A percentile compares a stretch with the other conserved stretches of the same genome.
Evolutionary conservation across 768 basidiomycete genomes (phyloP).

Genomic region (Rhizopogon sp.): DNA sequence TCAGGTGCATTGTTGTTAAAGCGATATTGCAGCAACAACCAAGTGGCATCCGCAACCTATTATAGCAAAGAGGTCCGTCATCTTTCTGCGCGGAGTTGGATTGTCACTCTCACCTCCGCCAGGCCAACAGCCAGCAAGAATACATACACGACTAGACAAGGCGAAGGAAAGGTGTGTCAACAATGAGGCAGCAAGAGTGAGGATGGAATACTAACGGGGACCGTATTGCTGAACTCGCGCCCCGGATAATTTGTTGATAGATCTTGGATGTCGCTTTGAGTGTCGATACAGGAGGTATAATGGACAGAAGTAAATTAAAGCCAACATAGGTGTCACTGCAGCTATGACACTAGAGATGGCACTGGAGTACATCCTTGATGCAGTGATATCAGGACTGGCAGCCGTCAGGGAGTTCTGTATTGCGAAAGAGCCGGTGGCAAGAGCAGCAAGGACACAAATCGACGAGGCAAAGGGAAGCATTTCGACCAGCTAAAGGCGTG

Average conservation of each 20-base stretch:
- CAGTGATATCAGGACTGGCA: conserved; percentile 16
- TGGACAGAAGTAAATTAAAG: conserved; percentile 44
- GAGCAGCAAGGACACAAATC: conserved; percentile 29
- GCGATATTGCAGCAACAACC: conserved; percentile 54
- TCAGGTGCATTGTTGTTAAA: conserved; percentile 50
- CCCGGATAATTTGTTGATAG: conserved; percentile 47
- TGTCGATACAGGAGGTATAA: conserved; percentile 47
- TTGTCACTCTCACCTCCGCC: conserved; percentile 32
- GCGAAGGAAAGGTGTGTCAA: conserved; percentile 5
- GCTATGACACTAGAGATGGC: conserved; percentile 32
- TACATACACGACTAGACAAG: conserved; percentile 40
- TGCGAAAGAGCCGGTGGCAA: conserved; percentile 27
- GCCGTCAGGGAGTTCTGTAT: conserved; percentile 15
- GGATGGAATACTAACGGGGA: conserved; percentile 36
- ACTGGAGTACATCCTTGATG: conserved; percentile 29
- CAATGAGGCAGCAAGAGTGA: conserved; percentile 10
- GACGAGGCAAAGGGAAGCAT: conserved; percentile 32
- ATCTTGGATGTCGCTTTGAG: conserved; percentile 38
- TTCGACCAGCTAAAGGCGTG: conserved; percentile 28
- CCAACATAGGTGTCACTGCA: conserved; percentile 29
- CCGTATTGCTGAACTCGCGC: conserved; percentile 44
- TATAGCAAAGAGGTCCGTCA: conserved; percentile 2
- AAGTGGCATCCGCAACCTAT: conserved; percentile 50
- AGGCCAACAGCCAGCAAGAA: conserved; percentile 46
- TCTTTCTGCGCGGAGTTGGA: background rate